Conservation (phyloP, 306 rosid genomes). For the Cyclanthera cordifolia region DNA sequence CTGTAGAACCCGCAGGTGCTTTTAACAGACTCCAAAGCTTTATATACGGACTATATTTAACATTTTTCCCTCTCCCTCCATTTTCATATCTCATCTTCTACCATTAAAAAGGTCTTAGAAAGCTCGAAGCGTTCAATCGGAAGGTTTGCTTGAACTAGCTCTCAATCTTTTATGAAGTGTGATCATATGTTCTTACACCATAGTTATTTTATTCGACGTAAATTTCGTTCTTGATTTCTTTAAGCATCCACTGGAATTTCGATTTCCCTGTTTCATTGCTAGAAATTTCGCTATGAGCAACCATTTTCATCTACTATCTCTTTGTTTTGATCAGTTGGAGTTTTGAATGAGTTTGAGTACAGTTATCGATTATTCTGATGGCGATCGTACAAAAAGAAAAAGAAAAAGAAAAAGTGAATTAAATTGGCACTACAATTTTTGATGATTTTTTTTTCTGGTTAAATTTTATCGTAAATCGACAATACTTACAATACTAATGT, state of each 20-base stretch:
- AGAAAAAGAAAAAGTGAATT: neutral
- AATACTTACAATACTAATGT: neutral
- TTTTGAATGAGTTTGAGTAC: no score
- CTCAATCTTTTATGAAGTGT: neutral
- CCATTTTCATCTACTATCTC: neutral
- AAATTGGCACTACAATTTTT: neutral
- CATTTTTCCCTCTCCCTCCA: neutral
- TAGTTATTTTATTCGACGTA: neutral
- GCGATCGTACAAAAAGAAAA: neutral
- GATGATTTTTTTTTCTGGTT: neutral
- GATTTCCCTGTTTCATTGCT: neutral
- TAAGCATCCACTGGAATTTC: neutral
- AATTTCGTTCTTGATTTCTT: constrained; percentile 4
- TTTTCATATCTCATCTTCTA: neutral
- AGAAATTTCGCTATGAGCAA: neutral
- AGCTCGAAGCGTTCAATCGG: neutral
- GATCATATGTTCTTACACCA: neutral
- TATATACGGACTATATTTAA: neutral
- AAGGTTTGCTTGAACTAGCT: neutral
- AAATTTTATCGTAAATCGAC: neutral
- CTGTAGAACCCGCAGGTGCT: neutral
- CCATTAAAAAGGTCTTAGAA: neutral
- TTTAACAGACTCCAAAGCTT: neutral
- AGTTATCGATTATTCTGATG: neutral
- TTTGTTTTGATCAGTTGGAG: neutral